These are phyloP conservation scores for Candida arabinofermentans DNA, from an alignment of 805 yeast genomes.

Conservation along the genomic window DNA sequence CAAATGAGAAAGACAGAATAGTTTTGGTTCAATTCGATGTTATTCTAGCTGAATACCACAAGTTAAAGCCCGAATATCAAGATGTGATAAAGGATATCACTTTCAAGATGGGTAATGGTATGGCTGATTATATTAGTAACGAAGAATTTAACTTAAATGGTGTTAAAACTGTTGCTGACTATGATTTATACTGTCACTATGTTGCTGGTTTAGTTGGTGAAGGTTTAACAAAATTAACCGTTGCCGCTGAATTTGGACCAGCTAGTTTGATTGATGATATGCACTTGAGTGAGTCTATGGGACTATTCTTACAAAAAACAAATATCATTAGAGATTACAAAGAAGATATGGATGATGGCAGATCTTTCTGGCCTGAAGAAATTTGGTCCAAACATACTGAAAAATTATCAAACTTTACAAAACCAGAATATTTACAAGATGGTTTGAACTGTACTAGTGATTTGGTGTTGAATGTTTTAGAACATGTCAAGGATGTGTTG, in stretches of 20 bases:
- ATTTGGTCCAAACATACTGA: constrained; percentile 83
- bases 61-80: constrained; percentile 70
- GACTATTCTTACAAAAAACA: constrained; percentile 90
- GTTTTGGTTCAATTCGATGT: constrained; percentile 78
- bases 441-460: constrained; percentile 81
- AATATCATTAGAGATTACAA: constrained; percentile 93
- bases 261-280: constrained; percentile 48
- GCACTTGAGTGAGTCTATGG: constrained; percentile 78
- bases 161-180: constrained; percentile 72
- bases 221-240: constrained; percentile 81
- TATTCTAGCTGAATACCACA: constrained; percentile 67
- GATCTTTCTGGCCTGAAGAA: constrained; percentile 96
- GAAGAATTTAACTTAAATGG: constrained; percentile 79
- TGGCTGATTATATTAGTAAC: constrained; percentile 87
- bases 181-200: constrained; percentile 89
- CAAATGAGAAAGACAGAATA: constrained; percentile 73
- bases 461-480: constrained; percentile 71
- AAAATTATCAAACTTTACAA: constrained; percentile 53
- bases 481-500: constrained; percentile 73
- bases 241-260: constrained; percentile 69
- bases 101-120: constrained; percentile 89
- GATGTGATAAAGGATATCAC: constrained; percentile 76
- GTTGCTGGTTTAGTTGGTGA: constrained; percentile 99
- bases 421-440: constrained; percentile 40
- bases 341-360: constrained; percentile 87